Conservation (phyloP, 129 eudicot species). For the Dittrichia graveolens region DNA sequence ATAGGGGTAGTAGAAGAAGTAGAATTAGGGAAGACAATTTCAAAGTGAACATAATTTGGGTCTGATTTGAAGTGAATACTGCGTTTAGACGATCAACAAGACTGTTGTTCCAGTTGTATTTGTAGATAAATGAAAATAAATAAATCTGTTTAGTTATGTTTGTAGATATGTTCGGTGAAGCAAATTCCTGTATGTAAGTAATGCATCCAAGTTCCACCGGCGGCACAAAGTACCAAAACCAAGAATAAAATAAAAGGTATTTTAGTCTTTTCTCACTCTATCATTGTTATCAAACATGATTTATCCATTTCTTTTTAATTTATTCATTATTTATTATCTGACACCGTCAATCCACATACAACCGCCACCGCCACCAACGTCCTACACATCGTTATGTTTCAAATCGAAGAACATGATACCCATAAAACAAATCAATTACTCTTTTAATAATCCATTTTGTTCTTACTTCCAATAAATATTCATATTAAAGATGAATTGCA, state of each 20-base stretch:
- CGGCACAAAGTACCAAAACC: conserved; percentile 16
- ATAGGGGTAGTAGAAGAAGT: conserved; percentile 40
- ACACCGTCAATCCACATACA: too few species aligned
- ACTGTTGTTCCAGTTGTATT: neutral
- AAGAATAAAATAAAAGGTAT: conserved; percentile 12
- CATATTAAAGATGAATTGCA: too few species aligned
- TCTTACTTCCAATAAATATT: too few species aligned
- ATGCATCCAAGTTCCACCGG: neutral
- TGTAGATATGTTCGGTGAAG: neutral
- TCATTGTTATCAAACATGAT: too few species aligned
- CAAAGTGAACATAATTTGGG: conserved; percentile 38
- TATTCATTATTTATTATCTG: too few species aligned
- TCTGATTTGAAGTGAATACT: conserved; percentile 14
- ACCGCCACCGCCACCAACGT: too few species aligned
- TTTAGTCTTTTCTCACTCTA: too few species aligned
- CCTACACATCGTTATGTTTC: too few species aligned
- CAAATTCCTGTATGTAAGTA: neutral
- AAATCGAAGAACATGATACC: too few species aligned
- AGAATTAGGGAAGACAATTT: conserved; percentile 25
- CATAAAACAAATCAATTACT: too few species aligned
- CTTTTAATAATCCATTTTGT: too few species aligned
- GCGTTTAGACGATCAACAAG: neutral
- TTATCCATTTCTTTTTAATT: too few species aligned
- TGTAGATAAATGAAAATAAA: neutral
- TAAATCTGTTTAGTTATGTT: conserved; percentile 1